Conservation (phyloP, 2,329 filamentous ascomycete species). For the Sarocladiaceae sp. region DNA sequence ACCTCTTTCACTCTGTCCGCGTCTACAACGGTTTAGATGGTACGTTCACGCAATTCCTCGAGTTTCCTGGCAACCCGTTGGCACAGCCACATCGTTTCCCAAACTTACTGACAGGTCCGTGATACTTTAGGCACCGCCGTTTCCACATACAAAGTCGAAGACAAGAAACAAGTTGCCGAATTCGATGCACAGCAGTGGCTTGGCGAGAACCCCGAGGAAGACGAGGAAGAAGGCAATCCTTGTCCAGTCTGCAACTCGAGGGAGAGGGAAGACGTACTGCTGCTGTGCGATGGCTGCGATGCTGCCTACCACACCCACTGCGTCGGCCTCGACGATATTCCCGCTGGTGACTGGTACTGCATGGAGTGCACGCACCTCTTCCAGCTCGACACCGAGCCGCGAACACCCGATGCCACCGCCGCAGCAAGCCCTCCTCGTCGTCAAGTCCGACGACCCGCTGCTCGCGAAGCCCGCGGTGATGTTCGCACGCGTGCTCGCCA, state of each 20-base stretch:
- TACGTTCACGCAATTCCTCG: slow-evolving; percentile 43
- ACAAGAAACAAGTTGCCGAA: slow-evolving; percentile 86
- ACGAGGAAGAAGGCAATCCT: slow-evolving; percentile 63
- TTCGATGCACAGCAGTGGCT: slow-evolving; percentile 74
- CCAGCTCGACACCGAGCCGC: slow-evolving; percentile 26
- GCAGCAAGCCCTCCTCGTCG: slow-evolving; percentile 24
- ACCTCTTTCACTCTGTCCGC: slow-evolving; percentile 84
- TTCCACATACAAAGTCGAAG: slow-evolving; percentile 63
- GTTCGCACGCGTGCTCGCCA: slow-evolving; percentile 55
- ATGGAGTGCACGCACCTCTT: slow-evolving; percentile 66
- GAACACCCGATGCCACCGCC: slow-evolving; percentile 12
- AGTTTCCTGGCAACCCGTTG: too few species aligned
- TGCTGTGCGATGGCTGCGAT: slow-evolving; percentile 90
- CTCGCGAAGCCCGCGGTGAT: slow-evolving; percentile 28
- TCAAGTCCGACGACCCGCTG: slow-evolving; percentile 24
- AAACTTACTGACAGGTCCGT: background rate
- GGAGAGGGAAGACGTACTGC: slow-evolving; percentile 78
- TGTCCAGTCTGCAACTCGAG: slow-evolving; percentile 81
- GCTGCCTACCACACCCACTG: slow-evolving; percentile 89
- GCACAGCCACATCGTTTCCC: background rate
- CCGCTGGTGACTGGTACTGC: slow-evolving; percentile 83
- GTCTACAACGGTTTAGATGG: slow-evolving; percentile 77
- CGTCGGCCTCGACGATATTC: slow-evolving; percentile 74
- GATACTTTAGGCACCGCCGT: slow-evolving; percentile 45
- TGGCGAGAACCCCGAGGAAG: slow-evolving; percentile 67